A percentile compares a stretch with the other conserved stretches of the same genome.
Evolutionary conservation across 2,329 filamentous ascomycete genomes (phyloP).

Genomic region (Diaporthe vexans): DNA sequence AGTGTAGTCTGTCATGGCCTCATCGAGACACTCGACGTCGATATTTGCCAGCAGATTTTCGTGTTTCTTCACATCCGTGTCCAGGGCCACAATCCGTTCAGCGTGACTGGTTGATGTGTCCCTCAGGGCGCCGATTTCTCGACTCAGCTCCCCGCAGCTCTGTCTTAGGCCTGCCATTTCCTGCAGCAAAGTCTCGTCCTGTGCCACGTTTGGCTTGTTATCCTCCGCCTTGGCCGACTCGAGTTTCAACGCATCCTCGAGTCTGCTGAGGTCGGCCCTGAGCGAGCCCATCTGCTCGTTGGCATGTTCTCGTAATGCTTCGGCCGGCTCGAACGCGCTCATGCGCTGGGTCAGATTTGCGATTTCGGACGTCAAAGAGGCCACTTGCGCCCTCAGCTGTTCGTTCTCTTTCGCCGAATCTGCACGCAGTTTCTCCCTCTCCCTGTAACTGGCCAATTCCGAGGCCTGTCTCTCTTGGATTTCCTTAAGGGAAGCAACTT

Average conservation of each 20-base stretch:
- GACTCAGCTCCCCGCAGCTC: constrained; percentile 1
- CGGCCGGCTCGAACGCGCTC: neutral
- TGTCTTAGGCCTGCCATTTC: constrained; percentile 1
- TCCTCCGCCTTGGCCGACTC: constrained; percentile 22
- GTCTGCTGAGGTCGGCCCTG: neutral
- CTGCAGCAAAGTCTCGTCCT: neutral
- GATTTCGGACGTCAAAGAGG: constrained; percentile 12
- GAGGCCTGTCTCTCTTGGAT: constrained; percentile 12
- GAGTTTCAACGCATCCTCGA: neutral
- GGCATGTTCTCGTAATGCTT: neutral
- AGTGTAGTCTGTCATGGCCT: constrained; percentile 14
- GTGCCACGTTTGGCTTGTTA: neutral
- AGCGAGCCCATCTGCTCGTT: neutral
- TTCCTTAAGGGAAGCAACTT: constrained; percentile 16
- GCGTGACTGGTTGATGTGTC: constrained; percentile 8
- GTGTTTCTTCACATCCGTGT: constrained; percentile 11
- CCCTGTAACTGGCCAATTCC: constrained; percentile 2
- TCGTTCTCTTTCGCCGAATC: constrained; percentile 29
- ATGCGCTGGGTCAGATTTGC: constrained; percentile 4
- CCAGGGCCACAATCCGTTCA: constrained; percentile 13
- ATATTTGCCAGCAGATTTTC: constrained; percentile 18
- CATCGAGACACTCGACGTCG: constrained; percentile 24
- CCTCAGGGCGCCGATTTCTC: neutral
- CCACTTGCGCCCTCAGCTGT: constrained; percentile 20
- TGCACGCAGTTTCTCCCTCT: constrained; percentile 22